A percentile compares a stretch with the other conserved stretches of the same genome.
Conservation (phyloP, 1,139 yeast genomes). For the Wickerhamomyces sp. region DNA sequence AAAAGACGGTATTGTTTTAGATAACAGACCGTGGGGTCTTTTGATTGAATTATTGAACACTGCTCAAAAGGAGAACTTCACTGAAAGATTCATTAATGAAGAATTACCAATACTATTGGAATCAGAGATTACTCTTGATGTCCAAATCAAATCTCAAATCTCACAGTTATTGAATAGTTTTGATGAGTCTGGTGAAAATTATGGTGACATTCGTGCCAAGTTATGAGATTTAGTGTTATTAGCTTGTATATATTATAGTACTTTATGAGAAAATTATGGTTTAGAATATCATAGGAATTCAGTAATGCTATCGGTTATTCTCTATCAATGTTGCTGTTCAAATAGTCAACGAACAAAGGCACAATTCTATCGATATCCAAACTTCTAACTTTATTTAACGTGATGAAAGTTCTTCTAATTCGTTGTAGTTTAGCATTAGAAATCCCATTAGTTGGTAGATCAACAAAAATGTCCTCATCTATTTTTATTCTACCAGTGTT, state of each 20-base stretch:
- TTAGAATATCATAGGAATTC: background rate
- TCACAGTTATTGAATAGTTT: slow-evolving; percentile 9
- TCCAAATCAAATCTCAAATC: slow-evolving; percentile 5
- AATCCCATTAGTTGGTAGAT: slow-evolving; percentile 59
- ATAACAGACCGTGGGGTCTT: slow-evolving; percentile 28
- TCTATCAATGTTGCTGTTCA: slow-evolving; percentile 43
- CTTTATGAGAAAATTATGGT: background rate
- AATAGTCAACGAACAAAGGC: slow-evolving; percentile 69
- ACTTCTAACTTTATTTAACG: slow-evolving; percentile 74
- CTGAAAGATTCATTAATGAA: slow-evolving; percentile 13
- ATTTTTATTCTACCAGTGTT: slow-evolving; percentile 47
- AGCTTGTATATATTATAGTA: too few relatives aligned
- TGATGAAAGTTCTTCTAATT: slow-evolving; percentile 74
- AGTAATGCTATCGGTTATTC: slow-evolving; percentile 7
- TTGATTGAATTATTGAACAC: slow-evolving; percentile 14
- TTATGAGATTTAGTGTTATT: background rate
- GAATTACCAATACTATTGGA: slow-evolving; percentile 9
- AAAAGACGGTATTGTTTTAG: slow-evolving; percentile 7
- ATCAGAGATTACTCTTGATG: slow-evolving; percentile 2
- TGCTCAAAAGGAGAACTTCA: slow-evolving; percentile 12
- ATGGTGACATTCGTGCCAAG: slow-evolving; percentile 10
- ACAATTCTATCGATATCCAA: slow-evolving; percentile 61
- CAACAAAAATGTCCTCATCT: slow-evolving; percentile 40
- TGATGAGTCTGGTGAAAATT: slow-evolving; percentile 11
- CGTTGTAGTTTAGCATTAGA: slow-evolving; percentile 80